These are phyloP conservation scores for Lichtheimia ramosa DNA, from an alignment of 371 early-diverging fungal species.

Conservation along the genomic window DNA sequence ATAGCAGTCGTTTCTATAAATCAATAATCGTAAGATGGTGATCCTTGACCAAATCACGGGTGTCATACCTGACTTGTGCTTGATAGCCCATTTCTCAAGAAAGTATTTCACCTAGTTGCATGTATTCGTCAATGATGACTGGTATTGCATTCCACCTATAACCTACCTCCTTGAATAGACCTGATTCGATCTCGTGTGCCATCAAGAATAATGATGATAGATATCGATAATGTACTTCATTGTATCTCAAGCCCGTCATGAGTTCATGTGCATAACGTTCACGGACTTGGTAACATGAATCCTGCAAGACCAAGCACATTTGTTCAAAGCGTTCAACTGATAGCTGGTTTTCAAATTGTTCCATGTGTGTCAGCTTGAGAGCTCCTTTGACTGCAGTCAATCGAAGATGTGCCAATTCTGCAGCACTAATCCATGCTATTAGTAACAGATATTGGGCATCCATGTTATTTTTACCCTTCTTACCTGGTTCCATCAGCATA, in stretches of 20 bases:
- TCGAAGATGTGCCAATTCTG: slow-evolving; percentile 50
- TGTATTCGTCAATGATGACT: background rate
- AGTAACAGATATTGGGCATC: background rate
- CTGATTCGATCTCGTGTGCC: slow-evolving; percentile 85
- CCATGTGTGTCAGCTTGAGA: slow-evolving; percentile 63
- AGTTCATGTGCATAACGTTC: slow-evolving; percentile 69
- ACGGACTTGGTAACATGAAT: slow-evolving; percentile 84
- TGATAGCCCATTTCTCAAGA: slow-evolving; percentile 29
- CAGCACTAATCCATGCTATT: slow-evolving; percentile 22
- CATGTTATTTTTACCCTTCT: too few relatives aligned
- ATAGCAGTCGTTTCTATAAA: slow-evolving; percentile 26
- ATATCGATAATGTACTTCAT: slow-evolving; percentile 69
- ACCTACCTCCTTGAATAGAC: slow-evolving; percentile 47
- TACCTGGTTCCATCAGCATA: too few relatives aligned
- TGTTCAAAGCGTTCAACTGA: slow-evolving; percentile 53
- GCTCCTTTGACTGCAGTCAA: slow-evolving; percentile 67
- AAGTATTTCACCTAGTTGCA: slow-evolving; percentile 22
- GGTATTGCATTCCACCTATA: background rate
- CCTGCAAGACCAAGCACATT: slow-evolving; percentile 67
- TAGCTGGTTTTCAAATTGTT: slow-evolving; percentile 54
- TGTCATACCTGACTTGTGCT: slow-evolving; percentile 7
- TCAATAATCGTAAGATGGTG: background rate
- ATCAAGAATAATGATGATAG: slow-evolving; percentile 71
- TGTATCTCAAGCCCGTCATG: slow-evolving; percentile 62
- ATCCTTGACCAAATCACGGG: background rate